Base-by-base conservation (phyloP, 371 early-diverging fungal species). In the Syncephalastrum racemosum region DNA sequence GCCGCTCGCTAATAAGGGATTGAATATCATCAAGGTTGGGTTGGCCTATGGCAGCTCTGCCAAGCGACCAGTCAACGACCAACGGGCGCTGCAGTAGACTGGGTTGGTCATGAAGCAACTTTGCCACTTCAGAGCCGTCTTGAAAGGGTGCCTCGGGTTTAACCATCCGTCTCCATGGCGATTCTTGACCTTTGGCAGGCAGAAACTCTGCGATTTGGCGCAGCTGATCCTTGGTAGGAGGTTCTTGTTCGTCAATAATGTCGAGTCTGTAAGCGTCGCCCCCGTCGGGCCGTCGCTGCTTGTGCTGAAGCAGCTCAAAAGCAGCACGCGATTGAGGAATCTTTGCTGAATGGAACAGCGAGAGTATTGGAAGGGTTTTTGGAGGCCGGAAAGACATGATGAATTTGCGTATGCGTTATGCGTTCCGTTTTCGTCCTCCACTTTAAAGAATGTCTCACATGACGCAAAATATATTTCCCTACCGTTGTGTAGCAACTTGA, bases 381-480 rank as follows among this genome's bases (percentile, higher is more conserved):
- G 76, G 74, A 13, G 72, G 69, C 4, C 77, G 75, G 54, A 80
- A 76, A 27, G 77, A 80, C 80, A 80, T 31, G 36, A 31, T 31
- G 10, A 3, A 5, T 31, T 31, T 12, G 36, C 36, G 10, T 31
- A 31, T 31, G 10, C 10, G 36, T 31, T 8, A 31, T 31, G 36
- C 36, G 10, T 12, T 10, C 8, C 36, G 36, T 6, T 31, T 31
- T 31, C 36, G 12, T 31, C 36, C 36, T 8, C 36, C 36, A 31
- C 36, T 10, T 31, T 31, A 7, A 4, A 4, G 8, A 5, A 31
- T 31, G 36, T 31, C 36, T 31, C 36, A 31, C 36, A 31, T 31
- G 36, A 31, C 36, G 36, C 36, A 25, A 31, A 31, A 8, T 31
- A 12, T 31, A 10, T 31, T 31, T 31, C 0, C 5, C 36, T 8